phyloP scores from a whole-genome alignment of 345 rosid species.

The Eucalyptus tenuipes region DNA sequence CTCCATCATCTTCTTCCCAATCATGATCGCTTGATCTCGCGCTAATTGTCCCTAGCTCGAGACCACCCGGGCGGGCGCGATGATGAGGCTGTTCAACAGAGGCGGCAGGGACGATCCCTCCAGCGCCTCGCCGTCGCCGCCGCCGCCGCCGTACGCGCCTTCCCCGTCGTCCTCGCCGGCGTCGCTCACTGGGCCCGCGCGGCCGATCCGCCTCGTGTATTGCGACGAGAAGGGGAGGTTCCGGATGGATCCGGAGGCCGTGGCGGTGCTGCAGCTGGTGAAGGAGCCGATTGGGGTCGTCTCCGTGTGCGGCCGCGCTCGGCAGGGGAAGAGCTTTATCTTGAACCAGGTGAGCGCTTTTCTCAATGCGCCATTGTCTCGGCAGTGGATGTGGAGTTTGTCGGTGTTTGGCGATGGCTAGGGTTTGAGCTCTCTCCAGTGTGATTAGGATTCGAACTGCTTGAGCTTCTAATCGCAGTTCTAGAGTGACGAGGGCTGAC shows the following conservation, averaged over 20 bases:
- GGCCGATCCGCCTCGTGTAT: constrained; percentile 81
- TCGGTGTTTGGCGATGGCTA: background rate
- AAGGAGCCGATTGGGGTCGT: constrained; percentile 97
- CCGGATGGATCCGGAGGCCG: constrained; percentile 99
- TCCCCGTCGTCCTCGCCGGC: constrained; percentile 23
- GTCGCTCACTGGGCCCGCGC: constrained; percentile 74
- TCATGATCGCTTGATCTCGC: too few relatives aligned
- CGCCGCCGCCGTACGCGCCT: constrained; percentile 10
- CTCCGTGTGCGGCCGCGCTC: constrained; percentile 96
- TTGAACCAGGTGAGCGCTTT: constrained; percentile 58
- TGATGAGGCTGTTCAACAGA: constrained; percentile 29
- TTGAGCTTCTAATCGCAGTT: background rate
- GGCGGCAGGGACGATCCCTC: constrained; percentile 32
- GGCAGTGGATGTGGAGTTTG: background rate
- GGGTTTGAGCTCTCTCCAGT: background rate
- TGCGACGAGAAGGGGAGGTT: constrained; percentile 95
- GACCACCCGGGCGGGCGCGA: background rate
- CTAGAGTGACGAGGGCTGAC: background rate
- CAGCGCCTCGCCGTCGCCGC: constrained; percentile 1
- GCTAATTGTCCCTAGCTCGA: background rate
- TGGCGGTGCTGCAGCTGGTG: constrained; percentile 82
- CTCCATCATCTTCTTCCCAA: too few relatives aligned
- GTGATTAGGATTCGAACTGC: background rate
- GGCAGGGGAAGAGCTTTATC: constrained; percentile 96
- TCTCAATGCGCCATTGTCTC: background rate